Base-by-base conservation (phyloP, 2,329 filamentous ascomycete genomes). In the Diplocarpon rosae region DNA sequence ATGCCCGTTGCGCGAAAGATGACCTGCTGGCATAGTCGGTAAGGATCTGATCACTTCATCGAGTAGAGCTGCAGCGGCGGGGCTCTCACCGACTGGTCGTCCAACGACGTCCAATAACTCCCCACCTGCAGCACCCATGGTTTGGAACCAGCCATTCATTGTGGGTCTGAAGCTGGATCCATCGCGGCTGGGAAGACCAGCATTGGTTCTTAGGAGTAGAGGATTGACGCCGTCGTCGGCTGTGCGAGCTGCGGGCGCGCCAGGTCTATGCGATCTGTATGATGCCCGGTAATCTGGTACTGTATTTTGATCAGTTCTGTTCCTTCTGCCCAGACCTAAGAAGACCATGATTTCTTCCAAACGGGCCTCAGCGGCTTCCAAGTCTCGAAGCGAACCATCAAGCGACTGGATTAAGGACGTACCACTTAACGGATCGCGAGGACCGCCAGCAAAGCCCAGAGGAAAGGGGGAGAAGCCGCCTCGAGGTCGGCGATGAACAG, bases 161-260 rank as follows among this genome's bases (percentile, higher is more conserved):
- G 69, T 65, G 32, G 65, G 63, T 36, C 67, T 65, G 38, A 74
- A 73, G 41, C 73, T 69, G 8, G 69, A 58, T 29, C 58, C 59
- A 14, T 78, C 72, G 45, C 67, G 66, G 17, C 59, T 62, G 20
- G 64, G 56, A 16, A 67, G 65, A 38, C 60, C 43, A 31, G 50
- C 40, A 37, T 49, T 64, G 37, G 65, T 63, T 45, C 85, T 81
- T 52, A 88, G 83, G 43, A 96, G 76, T 11, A 96, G 71, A 35
- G 90, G 90, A 59, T 96, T 95, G 16, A 80, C 72, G 3, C 87
- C 88, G 60, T 95, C 89, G 52, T 95, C 87, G 20, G 33, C 41
- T 24, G 71, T 71, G 45, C 75, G 66, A 28, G 73, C 68, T 15
- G 66, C 49, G 32, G 54, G 49, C 29, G 69, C 70, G 37, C 70